These are phyloP conservation scores for Pyrus communis DNA, from an alignment of 306 rosid species.

Conservation along the genomic window DNA sequence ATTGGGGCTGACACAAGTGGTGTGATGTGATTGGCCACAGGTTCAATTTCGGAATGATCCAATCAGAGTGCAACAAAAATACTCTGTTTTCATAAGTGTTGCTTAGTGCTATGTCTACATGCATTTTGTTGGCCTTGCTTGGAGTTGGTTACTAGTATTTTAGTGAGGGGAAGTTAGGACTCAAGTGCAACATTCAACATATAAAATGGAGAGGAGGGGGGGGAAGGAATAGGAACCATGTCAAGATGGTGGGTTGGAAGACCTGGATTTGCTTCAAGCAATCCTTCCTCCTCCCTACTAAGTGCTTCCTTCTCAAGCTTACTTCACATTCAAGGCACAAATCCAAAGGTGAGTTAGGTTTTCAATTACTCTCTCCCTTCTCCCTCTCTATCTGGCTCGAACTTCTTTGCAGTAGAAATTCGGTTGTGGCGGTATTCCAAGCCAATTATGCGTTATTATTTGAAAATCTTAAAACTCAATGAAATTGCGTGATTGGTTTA, in stretches of 20 bases:
- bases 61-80: constrained; percentile 21
- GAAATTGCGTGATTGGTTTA: too few relatives aligned
- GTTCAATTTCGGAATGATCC: constrained; percentile 1
- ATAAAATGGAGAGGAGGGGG: constrained; percentile 30
- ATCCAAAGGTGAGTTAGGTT: constrained; percentile 34
- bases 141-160: constrained; percentile 15
- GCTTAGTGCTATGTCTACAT: constrained; percentile 37
- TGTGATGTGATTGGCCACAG: not conserved
- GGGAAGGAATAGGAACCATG: constrained; percentile 5
- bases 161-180: constrained; percentile 8
- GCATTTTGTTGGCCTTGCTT: constrained; percentile 31
- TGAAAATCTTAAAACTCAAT: not conserved
- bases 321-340: constrained; percentile 36
- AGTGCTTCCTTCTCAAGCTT: constrained; percentile 32
- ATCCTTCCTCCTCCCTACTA: constrained; percentile 42
- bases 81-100: constrained; percentile 42
- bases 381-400: not conserved
- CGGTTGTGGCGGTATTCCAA: not conserved
- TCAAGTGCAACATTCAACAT: constrained; percentile 4
- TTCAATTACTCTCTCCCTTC: not conserved
- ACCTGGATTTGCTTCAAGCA: constrained; percentile 46
- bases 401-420: not conserved
- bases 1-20: not conserved
- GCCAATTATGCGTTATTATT: not conserved
- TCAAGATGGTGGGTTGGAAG: constrained; percentile 48